Conservation (phyloP, 805 yeast species). For the Monosporozyma solicola region DNA sequence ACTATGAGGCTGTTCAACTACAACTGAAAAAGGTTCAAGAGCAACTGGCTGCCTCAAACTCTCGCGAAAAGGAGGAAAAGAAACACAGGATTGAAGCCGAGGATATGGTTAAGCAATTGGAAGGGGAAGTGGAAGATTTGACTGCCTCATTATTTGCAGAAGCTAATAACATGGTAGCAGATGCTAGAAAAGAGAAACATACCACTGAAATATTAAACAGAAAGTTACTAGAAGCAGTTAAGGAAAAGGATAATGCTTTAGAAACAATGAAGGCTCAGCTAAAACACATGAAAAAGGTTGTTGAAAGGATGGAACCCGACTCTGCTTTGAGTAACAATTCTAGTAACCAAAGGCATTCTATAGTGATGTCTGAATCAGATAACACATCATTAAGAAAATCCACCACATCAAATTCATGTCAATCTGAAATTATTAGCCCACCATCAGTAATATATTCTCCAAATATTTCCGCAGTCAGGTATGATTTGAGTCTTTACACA, state of each 20-base stretch:
- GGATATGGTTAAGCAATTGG: constrained; percentile 48
- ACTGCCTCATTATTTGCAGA: constrained; percentile 71
- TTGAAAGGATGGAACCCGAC: constrained; percentile 42
- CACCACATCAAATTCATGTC: constrained; percentile 8
- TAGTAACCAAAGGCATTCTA: constrained; percentile 9
- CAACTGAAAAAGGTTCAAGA: constrained; percentile 14
- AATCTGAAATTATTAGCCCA: background rate
- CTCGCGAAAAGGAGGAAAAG: constrained; percentile 24
- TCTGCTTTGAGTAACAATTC: constrained; percentile 3
- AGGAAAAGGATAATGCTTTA: constrained; percentile 61
- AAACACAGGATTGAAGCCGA: constrained; percentile 42
- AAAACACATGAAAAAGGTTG: constrained; percentile 49
- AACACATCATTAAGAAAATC: constrained; percentile 16
- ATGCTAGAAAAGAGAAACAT: constrained; percentile 61
- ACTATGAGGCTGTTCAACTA: constrained; percentile 29
- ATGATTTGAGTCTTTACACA: constrained; percentile 32
- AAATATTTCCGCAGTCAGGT: constrained; percentile 33
- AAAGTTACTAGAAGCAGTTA: constrained; percentile 43
- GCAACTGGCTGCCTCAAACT: constrained; percentile 28
- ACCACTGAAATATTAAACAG: constrained; percentile 51
- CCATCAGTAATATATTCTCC: constrained; percentile 32
- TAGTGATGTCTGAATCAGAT: constrained; percentile 8
- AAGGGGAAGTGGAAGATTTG: constrained; percentile 71
- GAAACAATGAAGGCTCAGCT: constrained; percentile 60
- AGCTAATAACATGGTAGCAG: constrained; percentile 77